A percentile compares a stretch with the other conserved stretches of the same genome.
Conservation (phyloP, 305 asterid genomes). For the Fraxinus ornus region DNA sequence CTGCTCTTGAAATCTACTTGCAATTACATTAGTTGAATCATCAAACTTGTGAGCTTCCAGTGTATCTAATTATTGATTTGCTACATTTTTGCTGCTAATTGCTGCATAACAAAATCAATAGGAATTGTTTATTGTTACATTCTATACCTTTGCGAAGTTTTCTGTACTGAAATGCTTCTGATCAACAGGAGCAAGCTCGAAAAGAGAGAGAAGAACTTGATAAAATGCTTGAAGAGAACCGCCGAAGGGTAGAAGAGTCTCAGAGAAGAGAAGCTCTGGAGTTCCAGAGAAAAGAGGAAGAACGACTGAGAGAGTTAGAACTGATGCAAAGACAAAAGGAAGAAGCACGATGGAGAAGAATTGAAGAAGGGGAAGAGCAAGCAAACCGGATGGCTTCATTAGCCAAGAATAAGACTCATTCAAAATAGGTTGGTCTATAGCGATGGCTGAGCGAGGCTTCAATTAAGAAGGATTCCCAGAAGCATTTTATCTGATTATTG, state of each 20-base stretch:
- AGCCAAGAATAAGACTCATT: conserved; percentile 48
- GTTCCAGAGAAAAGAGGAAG: conserved; percentile 80
- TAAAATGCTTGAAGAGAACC: conserved; percentile 92
- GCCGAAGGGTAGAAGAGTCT: conserved; percentile 86
- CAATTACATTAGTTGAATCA: neutral
- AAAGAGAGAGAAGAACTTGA: conserved; percentile 93
- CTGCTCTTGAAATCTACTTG: neutral
- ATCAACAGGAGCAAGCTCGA: conserved; percentile 75
- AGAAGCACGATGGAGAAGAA: conserved; percentile 76
- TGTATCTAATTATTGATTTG: neutral
- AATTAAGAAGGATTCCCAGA: neutral
- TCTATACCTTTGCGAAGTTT: neutral
- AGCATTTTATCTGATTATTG: neutral
- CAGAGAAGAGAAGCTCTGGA: conserved; percentile 84
- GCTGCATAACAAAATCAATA: neutral
- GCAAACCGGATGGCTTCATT: conserved; percentile 33
- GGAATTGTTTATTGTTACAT: neutral
- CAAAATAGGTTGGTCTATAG: conserved; percentile 43
- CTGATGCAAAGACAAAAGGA: conserved; percentile 86
- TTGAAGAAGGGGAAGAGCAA: conserved; percentile 71
- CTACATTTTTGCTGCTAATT: neutral
- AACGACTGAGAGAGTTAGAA: conserved; percentile 75
- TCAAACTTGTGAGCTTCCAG: neutral
- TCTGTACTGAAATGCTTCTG: neutral
- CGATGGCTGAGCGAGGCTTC: neutral